Conservation (phyloP, 1,284 basidiomycete species). For the Moesziomyces globuligerus region DNA sequence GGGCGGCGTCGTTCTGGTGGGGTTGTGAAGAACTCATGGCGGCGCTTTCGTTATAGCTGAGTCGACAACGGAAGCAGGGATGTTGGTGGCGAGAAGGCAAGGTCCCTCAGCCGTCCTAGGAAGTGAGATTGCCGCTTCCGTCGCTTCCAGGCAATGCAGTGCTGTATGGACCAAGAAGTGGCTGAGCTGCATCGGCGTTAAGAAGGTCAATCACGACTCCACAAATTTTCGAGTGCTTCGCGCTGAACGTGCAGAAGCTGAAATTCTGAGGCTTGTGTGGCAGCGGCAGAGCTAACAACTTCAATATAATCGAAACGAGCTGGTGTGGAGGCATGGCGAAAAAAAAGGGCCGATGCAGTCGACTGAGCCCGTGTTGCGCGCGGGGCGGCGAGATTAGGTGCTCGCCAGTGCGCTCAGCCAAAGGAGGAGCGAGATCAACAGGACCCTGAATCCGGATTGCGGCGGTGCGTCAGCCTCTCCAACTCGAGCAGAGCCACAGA, state of each 20-base stretch:
- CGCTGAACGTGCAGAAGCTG: no score
- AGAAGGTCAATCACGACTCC: conserved; percentile 5
- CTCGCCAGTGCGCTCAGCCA: no score
- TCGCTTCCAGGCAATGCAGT: conserved; percentile 17
- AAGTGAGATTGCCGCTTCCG: no score
- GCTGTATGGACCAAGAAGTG: not conserved
- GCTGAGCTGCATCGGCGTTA: conserved; percentile 6
- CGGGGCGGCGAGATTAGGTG: conserved; percentile 16
- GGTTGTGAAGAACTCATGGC: conserved; percentile 37
- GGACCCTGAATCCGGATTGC: conserved; percentile 13
- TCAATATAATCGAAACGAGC: no score
- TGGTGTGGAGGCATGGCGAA: conserved; percentile 28
- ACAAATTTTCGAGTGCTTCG: conserved; percentile 11
- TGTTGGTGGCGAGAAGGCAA: no score
- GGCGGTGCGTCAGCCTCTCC: no score
- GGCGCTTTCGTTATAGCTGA: not conserved
- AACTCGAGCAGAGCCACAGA: no score
- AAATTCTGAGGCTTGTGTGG: no score
- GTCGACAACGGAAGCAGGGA: no score
- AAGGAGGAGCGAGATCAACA: conserved; percentile 21
- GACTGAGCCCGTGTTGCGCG: no score
- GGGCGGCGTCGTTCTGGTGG: conserved; percentile 11
- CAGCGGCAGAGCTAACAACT: no score
- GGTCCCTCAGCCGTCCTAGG: no score
- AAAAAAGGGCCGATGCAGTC: not conserved